Conservation (phyloP, 2,329 filamentous ascomycete species). For the Paraphaeosphaeria sporulosa region DNA sequence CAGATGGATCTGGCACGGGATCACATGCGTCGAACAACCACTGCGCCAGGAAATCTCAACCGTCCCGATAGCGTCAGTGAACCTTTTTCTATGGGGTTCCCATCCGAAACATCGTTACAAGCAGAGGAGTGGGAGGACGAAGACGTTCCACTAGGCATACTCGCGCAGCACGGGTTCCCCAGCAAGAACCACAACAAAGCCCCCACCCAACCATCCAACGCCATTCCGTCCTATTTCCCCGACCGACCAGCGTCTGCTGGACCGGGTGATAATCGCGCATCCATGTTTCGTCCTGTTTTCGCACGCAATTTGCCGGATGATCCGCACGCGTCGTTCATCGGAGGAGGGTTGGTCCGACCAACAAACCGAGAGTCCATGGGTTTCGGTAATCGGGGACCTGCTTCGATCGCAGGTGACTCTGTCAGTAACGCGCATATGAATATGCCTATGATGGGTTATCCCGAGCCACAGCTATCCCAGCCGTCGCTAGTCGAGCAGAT, state of each 20-base stretch:
- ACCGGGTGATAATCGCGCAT: constrained; percentile 29
- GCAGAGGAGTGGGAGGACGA: constrained; percentile 49
- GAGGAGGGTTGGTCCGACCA: constrained; percentile 44
- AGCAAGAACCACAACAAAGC: constrained; percentile 33
- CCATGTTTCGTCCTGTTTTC: constrained; percentile 41
- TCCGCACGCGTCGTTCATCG: constrained; percentile 42
- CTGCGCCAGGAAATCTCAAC: constrained; percentile 29
- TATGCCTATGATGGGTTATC: constrained; percentile 34
- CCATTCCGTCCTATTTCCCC: constrained; percentile 44
- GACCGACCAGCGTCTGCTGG: constrained; percentile 47
- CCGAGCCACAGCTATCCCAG: constrained; percentile 38
- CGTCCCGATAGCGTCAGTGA: constrained; percentile 30
- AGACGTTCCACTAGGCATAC: constrained; percentile 49
- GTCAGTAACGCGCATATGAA: constrained; percentile 26
- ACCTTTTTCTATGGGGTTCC: constrained; percentile 38
- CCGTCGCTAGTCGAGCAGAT: constrained; percentile 49
- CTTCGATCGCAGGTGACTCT: constrained; percentile 44
- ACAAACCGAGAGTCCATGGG: constrained; percentile 47
- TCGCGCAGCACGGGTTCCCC: constrained; percentile 48
- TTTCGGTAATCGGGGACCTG: constrained; percentile 45
- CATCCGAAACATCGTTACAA: constrained; percentile 45
- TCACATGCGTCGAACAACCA: constrained; percentile 45
- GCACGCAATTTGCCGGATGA: constrained; percentile 46
- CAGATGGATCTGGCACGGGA: constrained; percentile 46
- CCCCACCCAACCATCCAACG: constrained; percentile 39